A percentile compares a stretch with the other conserved stretches of the same genome.
Evolutionary conservation across 345 rosid genomes (phyloP).

Genomic region (Acer saccharum): DNA sequence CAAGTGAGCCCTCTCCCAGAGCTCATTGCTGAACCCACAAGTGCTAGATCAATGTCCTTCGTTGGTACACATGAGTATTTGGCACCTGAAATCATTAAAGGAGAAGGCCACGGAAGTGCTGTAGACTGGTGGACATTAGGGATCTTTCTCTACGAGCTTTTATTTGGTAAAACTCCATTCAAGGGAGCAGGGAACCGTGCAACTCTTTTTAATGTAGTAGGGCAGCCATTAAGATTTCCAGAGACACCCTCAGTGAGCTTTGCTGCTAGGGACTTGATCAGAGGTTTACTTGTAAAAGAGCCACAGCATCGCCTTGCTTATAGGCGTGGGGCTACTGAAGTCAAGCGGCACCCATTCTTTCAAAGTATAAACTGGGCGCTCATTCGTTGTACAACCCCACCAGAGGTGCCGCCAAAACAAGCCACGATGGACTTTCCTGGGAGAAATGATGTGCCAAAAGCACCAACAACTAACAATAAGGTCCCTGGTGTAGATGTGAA

Average conservation of each 20-base stretch:
- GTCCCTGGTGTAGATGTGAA: slow-evolving; percentile 42
- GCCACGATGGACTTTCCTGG: slow-evolving; percentile 25
- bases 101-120: slow-evolving; percentile 90
- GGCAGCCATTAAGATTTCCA: slow-evolving; percentile 72
- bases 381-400: slow-evolving; percentile 78
- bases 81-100: slow-evolving; percentile 86
- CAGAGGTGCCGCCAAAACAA: slow-evolving; percentile 67
- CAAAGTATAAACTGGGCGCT: slow-evolving; percentile 84
- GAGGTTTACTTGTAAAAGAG: slow-evolving; percentile 79
- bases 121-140: slow-evolving; percentile 98
- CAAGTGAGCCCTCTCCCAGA: slow-evolving; percentile 69
- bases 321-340: slow-evolving; percentile 80
- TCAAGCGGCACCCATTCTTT: slow-evolving; percentile 85
- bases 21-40: slow-evolving; percentile 85
- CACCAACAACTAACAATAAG: slow-evolving; percentile 19
- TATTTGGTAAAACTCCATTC: slow-evolving; percentile 84
- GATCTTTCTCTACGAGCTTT: slow-evolving; percentile 77
- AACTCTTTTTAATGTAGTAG: slow-evolving; percentile 71
- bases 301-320: slow-evolving; percentile 77
- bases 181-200: slow-evolving; percentile 69
- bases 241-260: slow-evolving; percentile 75
- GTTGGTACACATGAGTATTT: slow-evolving; percentile 91
- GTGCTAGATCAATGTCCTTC: slow-evolving; percentile 83
- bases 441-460: slow-evolving; percentile 29
- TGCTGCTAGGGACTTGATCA: slow-evolving; percentile 76